Evolutionary conservation across 2,329 filamentous ascomycete genomes (phyloP).

Genomic region (Phoma herbarum): DNA sequence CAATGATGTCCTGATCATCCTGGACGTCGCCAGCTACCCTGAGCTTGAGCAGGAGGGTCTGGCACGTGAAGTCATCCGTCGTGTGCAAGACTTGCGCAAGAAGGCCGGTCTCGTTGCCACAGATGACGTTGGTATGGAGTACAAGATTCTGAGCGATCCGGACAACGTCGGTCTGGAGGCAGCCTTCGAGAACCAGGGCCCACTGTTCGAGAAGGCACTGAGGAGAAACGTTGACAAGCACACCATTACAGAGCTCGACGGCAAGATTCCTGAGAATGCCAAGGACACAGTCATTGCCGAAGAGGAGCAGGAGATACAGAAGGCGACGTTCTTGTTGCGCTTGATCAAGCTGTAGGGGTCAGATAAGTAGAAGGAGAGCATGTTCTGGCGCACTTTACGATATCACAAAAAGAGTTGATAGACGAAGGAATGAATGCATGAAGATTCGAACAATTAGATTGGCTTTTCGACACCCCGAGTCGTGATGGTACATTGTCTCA

Average conservation of each 20-base stretch:
- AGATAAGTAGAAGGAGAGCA: constrained; percentile 1
- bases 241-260: constrained; percentile 66
- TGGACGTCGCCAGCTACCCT: constrained; percentile 83
- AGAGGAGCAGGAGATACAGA: constrained; percentile 86
- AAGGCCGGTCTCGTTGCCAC: constrained; percentile 90
- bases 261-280: constrained; percentile 62
- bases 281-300: constrained; percentile 72
- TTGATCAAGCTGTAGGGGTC: constrained; percentile 72
- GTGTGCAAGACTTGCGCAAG: constrained; percentile 91
- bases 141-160: constrained; percentile 80
- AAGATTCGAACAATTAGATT: constrained; percentile 14
- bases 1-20: constrained; percentile 86
- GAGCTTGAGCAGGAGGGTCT: constrained; percentile 89
- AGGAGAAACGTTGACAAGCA: constrained; percentile 79
- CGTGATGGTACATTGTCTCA: not conserved
- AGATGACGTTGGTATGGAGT: constrained; percentile 96
- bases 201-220: constrained; percentile 77
- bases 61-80: constrained; percentile 90
- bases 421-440: constrained; percentile 26
- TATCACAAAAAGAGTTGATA: constrained; percentile 27
- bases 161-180: constrained; percentile 76
- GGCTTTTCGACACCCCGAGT: not conserved
- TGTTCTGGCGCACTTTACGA: constrained; percentile 20
- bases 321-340: constrained; percentile 79
- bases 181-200: constrained; percentile 73